phyloP scores from a whole-genome alignment of 1,284 basidiomycete species.

The Peniophora sp. region DNA sequence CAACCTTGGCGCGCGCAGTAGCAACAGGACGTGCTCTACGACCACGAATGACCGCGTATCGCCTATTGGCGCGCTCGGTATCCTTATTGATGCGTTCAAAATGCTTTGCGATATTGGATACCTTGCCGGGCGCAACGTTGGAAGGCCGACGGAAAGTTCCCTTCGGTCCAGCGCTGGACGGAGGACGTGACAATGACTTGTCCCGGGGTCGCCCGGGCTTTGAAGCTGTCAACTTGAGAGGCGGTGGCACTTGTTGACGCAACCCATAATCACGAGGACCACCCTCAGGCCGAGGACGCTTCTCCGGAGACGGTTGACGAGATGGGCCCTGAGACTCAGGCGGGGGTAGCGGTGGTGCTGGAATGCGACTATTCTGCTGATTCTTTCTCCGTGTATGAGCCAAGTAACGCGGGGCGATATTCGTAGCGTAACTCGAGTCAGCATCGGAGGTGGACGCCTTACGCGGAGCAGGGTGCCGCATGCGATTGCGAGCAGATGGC shows the following conservation, averaged over 20 bases:
- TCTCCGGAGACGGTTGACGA: slow-evolving; percentile 65
- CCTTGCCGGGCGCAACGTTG: slow-evolving; percentile 36
- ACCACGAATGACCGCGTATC: slow-evolving; percentile 77
- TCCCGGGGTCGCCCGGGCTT: slow-evolving; percentile 30
- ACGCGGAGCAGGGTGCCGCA: slow-evolving; percentile 31
- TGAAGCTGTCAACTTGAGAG: slow-evolving; percentile 1
- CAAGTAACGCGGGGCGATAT: slow-evolving; percentile 67
- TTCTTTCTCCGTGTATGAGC: slow-evolving; percentile 36
- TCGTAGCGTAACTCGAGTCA: slow-evolving; percentile 84
- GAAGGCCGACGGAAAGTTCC: slow-evolving; percentile 45
- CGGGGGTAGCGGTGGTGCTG: slow-evolving; percentile 38
- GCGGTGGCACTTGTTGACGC: not conserved
- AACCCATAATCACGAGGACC: not conserved
- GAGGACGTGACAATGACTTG: slow-evolving; percentile 35
- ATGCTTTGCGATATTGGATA: slow-evolving; percentile 69
- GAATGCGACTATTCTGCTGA: slow-evolving; percentile 37
- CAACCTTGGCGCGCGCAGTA: slow-evolving; percentile 82
- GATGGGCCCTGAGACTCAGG: slow-evolving; percentile 55
- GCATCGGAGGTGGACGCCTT: slow-evolving; percentile 75
- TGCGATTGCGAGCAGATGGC: slow-evolving; percentile 36
- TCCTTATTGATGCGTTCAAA: slow-evolving; percentile 69
- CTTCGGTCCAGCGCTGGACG: slow-evolving; percentile 34
- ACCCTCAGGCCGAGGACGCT: slow-evolving; percentile 30
- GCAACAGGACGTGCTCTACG: slow-evolving; percentile 90
- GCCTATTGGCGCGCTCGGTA: slow-evolving; percentile 56